Conservation (phyloP, 257 asterid genomes). For the Nyctanthes arbortristis region DNA sequence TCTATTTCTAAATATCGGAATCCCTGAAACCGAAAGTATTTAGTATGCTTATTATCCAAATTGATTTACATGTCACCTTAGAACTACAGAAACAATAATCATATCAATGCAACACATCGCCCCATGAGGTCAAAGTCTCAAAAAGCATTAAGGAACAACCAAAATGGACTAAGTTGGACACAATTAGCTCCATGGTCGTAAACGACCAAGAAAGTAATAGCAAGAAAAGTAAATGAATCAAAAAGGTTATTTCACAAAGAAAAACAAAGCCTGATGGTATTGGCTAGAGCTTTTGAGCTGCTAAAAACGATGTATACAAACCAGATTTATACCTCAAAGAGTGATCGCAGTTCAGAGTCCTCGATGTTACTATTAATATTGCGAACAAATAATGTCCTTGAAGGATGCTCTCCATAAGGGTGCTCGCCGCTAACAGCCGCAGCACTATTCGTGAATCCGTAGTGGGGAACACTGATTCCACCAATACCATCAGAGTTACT, state of each 20-base stretch:
- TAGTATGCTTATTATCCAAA: not conserved
- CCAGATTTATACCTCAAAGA: constrained; percentile 64
- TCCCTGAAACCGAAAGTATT: not conserved
- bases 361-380: constrained; percentile 74
- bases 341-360: constrained; percentile 64
- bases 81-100: not conserved
- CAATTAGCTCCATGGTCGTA: not conserved
- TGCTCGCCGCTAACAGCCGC: constrained; percentile 68
- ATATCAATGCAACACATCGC: not conserved
- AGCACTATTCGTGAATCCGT: constrained; percentile 53
- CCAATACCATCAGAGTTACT: constrained; percentile 60
- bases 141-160: not conserved
- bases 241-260: constrained; percentile 3
- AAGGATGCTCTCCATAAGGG: constrained; percentile 79
- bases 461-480: constrained; percentile 51
- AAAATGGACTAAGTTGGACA: not conserved
- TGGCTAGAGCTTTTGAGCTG: not conserved
- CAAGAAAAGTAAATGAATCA: not conserved
- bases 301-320: constrained; percentile 10
- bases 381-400: constrained; percentile 73
- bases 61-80: not conserved
- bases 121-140: not conserved
- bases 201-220: not conserved
- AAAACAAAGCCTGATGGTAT: not conserved
- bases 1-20: not conserved